Conservation (phyloP, 768 basidiomycete genomes). For the Lentinus brumalis region DNA sequence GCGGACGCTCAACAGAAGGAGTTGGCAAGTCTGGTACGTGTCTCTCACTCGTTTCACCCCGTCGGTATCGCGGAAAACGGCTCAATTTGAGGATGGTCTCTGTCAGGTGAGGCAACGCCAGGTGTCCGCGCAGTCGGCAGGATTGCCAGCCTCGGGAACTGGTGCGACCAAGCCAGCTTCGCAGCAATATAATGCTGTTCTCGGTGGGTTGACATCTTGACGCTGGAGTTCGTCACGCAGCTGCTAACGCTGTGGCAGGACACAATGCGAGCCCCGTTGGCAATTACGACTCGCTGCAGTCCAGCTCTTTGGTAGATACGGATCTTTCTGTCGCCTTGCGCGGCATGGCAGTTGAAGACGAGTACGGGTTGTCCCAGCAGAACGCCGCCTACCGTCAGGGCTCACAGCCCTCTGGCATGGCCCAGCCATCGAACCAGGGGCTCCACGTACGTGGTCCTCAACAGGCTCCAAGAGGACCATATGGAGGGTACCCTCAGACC, state of each 20-base stretch:
- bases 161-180: constrained; percentile 49
- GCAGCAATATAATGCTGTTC: constrained; percentile 51
- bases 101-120: constrained; percentile 19
- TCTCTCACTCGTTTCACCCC: neutral
- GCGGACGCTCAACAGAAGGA: constrained; percentile 53
- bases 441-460: constrained; percentile 45
- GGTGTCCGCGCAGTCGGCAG: constrained; percentile 17
- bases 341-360: constrained; percentile 63
- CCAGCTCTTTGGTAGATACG: constrained; percentile 45
- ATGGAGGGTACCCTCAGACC: constrained; percentile 50
- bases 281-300: constrained; percentile 40
- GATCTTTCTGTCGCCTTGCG: constrained; percentile 61
- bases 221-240: constrained; percentile 31
- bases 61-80: neutral
- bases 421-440: constrained; percentile 29
- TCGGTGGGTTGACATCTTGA: constrained; percentile 40
- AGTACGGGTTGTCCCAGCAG: constrained; percentile 39
- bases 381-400: constrained; percentile 38
- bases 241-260: constrained; percentile 31
- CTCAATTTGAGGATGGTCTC: neutral
- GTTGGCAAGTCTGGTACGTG: constrained; percentile 47
- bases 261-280: constrained; percentile 26
- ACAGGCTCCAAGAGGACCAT: constrained; percentile 48
- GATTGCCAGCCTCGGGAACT: constrained; percentile 19
- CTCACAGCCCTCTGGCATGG: constrained; percentile 31